These are phyloP conservation scores for Senna siamea DNA, from an alignment of 306 rosid species.

Conservation along the genomic window DNA sequence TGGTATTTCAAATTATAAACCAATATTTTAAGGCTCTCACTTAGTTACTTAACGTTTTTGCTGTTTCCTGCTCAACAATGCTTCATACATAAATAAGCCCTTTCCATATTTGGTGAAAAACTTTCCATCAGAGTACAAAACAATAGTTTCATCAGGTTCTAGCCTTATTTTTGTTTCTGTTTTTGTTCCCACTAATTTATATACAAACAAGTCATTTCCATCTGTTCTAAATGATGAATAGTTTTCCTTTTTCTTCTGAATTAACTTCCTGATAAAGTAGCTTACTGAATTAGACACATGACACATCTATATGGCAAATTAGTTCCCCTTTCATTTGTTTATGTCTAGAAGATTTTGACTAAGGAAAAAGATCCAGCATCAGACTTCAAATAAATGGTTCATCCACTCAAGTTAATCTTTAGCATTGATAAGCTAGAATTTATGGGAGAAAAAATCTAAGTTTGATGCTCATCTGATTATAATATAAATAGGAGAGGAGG, in stretches of 20 bases:
- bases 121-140: conserved; percentile 1
- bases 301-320: neutral
- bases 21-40: neutral
- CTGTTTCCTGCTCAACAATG: neutral
- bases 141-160: neutral
- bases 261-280: neutral
- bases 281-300: neutral
- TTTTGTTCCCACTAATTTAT: neutral
- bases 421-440: neutral
- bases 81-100: neutral
- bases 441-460: neutral
- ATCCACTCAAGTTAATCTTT: conserved; percentile 14
- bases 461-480: conserved; percentile 4
- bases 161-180: neutral
- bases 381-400: conserved; percentile 7
- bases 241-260: conserved; percentile 1
- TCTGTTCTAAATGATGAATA: conserved; percentile 10
- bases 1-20: neutral
- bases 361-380: conserved; percentile 24
- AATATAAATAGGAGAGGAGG: conserved; percentile 16
- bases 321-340: conserved; percentile 4
- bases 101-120: neutral
- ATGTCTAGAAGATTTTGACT: neutral
- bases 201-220: conserved; percentile 32
- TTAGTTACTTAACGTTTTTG: neutral